Conservation (phyloP, 495 filamentous ascomycete species). For the Trichocladium uniseriatum region DNA sequence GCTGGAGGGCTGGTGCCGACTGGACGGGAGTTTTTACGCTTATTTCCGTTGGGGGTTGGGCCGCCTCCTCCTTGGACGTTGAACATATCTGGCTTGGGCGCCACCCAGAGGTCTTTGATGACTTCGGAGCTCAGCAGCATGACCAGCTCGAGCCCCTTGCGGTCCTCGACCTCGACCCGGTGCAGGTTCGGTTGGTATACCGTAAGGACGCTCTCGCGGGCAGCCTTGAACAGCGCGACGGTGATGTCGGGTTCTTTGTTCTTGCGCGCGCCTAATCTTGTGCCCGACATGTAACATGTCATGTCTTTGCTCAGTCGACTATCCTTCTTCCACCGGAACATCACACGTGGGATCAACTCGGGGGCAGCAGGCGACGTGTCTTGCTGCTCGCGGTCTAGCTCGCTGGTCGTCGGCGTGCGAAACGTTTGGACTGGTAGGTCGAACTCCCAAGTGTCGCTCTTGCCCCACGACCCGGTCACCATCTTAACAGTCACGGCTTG, state of each 20-base stretch:
- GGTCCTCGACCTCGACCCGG: slow-evolving; percentile 85
- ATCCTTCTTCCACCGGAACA: slow-evolving; percentile 88
- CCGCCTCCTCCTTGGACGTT: slow-evolving; percentile 50
- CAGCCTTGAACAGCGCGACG: slow-evolving; percentile 64
- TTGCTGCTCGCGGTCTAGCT: slow-evolving; percentile 63
- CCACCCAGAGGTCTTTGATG: slow-evolving; percentile 79
- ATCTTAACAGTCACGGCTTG: slow-evolving; percentile 65
- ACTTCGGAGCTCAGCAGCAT: slow-evolving; percentile 73
- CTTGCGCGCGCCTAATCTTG: slow-evolving; percentile 60
- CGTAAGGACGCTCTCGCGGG: slow-evolving; percentile 48
- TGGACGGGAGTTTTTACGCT: slow-evolving; percentile 38
- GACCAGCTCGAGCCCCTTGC: slow-evolving; percentile 86
- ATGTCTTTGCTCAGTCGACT: slow-evolving; percentile 73
- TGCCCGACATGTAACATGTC: slow-evolving; percentile 72
- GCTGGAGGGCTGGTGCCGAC: slow-evolving; percentile 10
- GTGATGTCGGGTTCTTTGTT: slow-evolving; percentile 90
- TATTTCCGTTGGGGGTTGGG: slow-evolving; percentile 18
- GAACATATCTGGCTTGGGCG: slow-evolving; percentile 59
- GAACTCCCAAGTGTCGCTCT: slow-evolving; percentile 77
- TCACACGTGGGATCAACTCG: slow-evolving; percentile 65
- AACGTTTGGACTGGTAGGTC: slow-evolving; percentile 85
- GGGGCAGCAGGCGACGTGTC: slow-evolving; percentile 56
- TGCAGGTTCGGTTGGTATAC: slow-evolving; percentile 88
- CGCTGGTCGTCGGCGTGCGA: slow-evolving; percentile 62
- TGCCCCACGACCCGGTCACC: slow-evolving; percentile 66